Base-by-base conservation (phyloP, 768 basidiomycete genomes). In the Termitomyces sp. region DNA sequence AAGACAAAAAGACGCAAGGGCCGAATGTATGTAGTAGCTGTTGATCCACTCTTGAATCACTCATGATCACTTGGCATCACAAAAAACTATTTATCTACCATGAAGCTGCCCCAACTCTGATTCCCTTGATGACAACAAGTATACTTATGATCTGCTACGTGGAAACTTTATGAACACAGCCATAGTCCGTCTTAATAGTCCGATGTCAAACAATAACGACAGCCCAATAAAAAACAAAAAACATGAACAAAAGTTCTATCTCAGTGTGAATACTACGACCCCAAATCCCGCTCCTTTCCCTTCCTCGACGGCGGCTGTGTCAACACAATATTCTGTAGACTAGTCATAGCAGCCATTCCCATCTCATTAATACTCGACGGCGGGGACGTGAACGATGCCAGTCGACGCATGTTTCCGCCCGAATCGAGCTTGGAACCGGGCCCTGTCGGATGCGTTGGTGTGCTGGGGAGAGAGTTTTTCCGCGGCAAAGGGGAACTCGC, bases 211-310 rank as follows among this genome's bases (percentile, higher is more conserved):
- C 18, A 54, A 28, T 26, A 36, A 36, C 7, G 16, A 46, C 32
- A 33, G 44, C 54, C 32, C 10, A 9, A 36, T 18, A 4, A 40
- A 38, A 30, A 40, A 41, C 7, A 44, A 18, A 23, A 16, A 35
- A 48, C 18, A 30, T 2, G 13, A 36, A 38, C 26, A 20, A 40
- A 47, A 38, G 12, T 8, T 26, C 4, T 5, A 30, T 35, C 35
- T 20, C 35, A n/a, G 9, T 26, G 10, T 13, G 5, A 5, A 18
- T 23, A 18, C 58, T 60, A 58, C 18, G 58, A 40, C 3, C 59
- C 57, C 43, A 38, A 48, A n/a, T 65, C 61, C 10, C 64, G 55
- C 16, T 65, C 64, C 51, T 65, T 65, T 10, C 64, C 64, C 33
- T 65, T 65, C 55, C 48, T 44, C 43, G 57, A 65, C 10, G 62